These are phyloP conservation scores for Ganoderma leucocontextum DNA, from an alignment of 1,284 basidiomycete species.

Conservation along the genomic window DNA sequence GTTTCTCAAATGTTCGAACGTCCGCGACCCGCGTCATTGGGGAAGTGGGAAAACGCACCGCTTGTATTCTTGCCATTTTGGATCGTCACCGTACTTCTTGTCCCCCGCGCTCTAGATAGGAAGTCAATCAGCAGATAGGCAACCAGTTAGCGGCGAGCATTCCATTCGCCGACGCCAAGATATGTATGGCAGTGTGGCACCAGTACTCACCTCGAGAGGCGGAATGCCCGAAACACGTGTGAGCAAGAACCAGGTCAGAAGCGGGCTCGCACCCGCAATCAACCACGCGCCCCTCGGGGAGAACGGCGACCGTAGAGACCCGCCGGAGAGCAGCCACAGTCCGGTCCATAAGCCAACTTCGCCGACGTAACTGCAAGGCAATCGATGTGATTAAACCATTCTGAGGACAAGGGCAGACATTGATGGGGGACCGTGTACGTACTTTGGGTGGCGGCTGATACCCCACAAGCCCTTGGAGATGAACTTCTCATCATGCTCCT, in stretches of 20 bases:
- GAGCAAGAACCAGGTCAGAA: slow-evolving; percentile 65
- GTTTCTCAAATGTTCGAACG: neutral
- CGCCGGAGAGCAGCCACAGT: slow-evolving; percentile 68
- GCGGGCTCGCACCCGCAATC: slow-evolving; percentile 65
- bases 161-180: neutral
- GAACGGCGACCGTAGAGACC: slow-evolving; percentile 55
- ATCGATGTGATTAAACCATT: slow-evolving; percentile 24
- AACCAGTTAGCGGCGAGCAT: neutral
- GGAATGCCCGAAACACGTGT: slow-evolving; percentile 75
- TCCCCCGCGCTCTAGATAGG: slow-evolving; percentile 54
- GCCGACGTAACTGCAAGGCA: slow-evolving; percentile 69
- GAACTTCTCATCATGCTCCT: slow-evolving; percentile 80
- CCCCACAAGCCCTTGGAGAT: slow-evolving; percentile 79
- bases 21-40: neutral
- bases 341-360: slow-evolving; percentile 81
- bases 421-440: slow-evolving; percentile 34
- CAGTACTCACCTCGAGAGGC: slow-evolving; percentile 61
- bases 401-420: slow-evolving; percentile 14
- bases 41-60: slow-evolving; percentile 46
- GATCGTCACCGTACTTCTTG: slow-evolving; percentile 72
- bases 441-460: slow-evolving; percentile 82
- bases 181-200: neutral
- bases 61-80: slow-evolving; percentile 76
- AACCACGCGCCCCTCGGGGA: slow-evolving; percentile 55
- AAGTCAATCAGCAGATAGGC: slow-evolving; percentile 16